phyloP scores from a whole-genome alignment of 768 basidiomycete species.

The Termitomyces sp. region DNA sequence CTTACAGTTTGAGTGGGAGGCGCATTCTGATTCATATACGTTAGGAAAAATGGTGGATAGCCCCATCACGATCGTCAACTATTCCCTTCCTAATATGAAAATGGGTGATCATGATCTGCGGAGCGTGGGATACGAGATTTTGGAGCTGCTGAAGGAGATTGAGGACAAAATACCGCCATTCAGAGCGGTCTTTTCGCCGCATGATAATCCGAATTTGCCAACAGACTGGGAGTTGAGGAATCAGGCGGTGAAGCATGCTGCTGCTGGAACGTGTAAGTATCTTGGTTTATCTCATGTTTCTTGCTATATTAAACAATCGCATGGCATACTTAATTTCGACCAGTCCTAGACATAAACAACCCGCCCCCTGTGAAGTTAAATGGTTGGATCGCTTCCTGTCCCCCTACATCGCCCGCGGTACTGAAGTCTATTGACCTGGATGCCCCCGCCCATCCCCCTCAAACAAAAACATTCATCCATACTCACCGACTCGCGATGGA shows the following conservation, averaged over 20 bases:
- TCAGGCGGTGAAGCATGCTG: constrained; percentile 32
- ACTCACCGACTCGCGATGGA: constrained; percentile 41
- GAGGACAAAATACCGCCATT: constrained; percentile 41
- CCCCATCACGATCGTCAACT: constrained; percentile 24
- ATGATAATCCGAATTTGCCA: constrained; percentile 41
- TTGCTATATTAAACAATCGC: not conserved
- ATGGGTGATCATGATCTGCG: constrained; percentile 20
- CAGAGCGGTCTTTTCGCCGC: constrained; percentile 47
- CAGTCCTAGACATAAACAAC: constrained; percentile 2
- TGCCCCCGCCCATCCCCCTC: constrained; percentile 8
- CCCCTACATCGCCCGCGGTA: constrained; percentile 28
- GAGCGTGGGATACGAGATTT: constrained; percentile 24
- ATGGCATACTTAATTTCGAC: no score
- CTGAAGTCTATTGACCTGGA: constrained; percentile 23
- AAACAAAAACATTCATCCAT: constrained; percentile 42
- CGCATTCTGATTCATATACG: constrained; percentile 34
- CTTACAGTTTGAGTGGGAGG: constrained; percentile 34
- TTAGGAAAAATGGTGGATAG: constrained; percentile 30
- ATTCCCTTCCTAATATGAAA: constrained; percentile 22
- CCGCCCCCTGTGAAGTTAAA: constrained; percentile 24
- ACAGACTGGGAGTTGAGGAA: constrained; percentile 31
- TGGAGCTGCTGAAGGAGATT: constrained; percentile 38
- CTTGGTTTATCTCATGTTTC: not conserved
- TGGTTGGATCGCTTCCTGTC: constrained; percentile 37
- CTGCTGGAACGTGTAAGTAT: constrained; percentile 30